Evolutionary conservation across 169 alveolate genomes (phyloP).

Genomic region (Cryptosporidium ubiquitum): DNA sequence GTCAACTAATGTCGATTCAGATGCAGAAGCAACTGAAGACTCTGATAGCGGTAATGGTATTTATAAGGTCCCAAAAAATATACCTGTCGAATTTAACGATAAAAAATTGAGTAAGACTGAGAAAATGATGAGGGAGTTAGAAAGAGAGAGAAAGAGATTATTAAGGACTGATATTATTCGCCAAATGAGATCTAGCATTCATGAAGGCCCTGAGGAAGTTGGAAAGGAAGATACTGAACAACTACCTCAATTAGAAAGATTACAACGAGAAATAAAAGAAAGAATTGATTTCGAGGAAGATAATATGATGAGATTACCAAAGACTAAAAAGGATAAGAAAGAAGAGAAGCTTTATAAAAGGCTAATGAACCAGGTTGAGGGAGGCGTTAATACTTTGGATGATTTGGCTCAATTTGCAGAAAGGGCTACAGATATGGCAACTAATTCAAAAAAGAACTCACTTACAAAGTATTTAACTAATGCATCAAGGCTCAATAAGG

Average conservation of each 20-base stretch:
- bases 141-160: slow-evolving; percentile 51
- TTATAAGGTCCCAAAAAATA: slow-evolving; percentile 76
- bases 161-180: slow-evolving; percentile 66
- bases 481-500: slow-evolving; percentile 29
- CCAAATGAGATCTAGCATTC: slow-evolving; percentile 64
- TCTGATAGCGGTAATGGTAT: slow-evolving; percentile 49
- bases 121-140: slow-evolving; percentile 75
- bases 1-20: slow-evolving; percentile 76
- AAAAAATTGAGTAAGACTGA: slow-evolving; percentile 76
- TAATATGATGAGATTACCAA: slow-evolving; percentile 61
- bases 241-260: slow-evolving; percentile 63
- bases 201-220: slow-evolving; percentile 56
- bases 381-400: slow-evolving; percentile 62
- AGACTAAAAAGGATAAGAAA: slow-evolving; percentile 63
- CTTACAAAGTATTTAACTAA: slow-evolving; percentile 37
- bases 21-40: slow-evolving; percentile 74
- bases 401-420: slow-evolving; percentile 74
- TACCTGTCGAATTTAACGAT: slow-evolving; percentile 78
- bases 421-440: slow-evolving; percentile 61
- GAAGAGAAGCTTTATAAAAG: slow-evolving; percentile 62
- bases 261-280: slow-evolving; percentile 42
- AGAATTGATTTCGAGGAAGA: slow-evolving; percentile 49
- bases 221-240: slow-evolving; percentile 33
- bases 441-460: slow-evolving; percentile 43
- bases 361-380: slow-evolving; percentile 32